Percentiles rank a stretch among this genome's conserved stretches.
phyloP scores from a whole-genome alignment of 1,284 basidiomycete genomes.

The Fomitopsis betulina region DNA sequence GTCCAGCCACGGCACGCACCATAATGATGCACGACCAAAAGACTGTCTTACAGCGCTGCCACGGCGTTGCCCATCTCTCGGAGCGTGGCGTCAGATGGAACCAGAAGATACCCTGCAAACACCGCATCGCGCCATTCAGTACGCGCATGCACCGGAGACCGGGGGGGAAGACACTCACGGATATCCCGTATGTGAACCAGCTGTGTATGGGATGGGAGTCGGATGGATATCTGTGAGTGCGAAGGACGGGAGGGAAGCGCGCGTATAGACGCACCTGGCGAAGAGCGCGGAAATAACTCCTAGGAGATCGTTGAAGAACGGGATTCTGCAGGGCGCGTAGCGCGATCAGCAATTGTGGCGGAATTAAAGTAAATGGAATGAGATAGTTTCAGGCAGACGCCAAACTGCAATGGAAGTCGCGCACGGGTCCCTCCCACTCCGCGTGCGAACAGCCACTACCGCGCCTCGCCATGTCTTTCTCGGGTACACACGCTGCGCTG shows the following conservation, averaged over 20 bases:
- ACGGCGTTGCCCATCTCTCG: conserved; percentile 21
- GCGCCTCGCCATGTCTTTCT: background rate
- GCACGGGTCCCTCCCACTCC: background rate
- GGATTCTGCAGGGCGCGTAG: conserved; percentile 18
- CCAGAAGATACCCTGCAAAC: conserved; percentile 25
- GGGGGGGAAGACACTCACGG: conserved; percentile 12
- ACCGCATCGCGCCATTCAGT: background rate
- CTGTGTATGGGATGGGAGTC: conserved; percentile 8
- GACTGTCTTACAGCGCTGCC: conserved; percentile 21
- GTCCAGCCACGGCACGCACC: conserved; percentile 11
- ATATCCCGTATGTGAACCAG: conserved; percentile 31
- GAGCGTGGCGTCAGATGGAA: conserved; percentile 24
- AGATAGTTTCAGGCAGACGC: background rate
- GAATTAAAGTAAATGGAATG: background rate
- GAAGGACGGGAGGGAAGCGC: background rate
- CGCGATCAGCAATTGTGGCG: background rate
- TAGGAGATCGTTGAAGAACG: conserved; percentile 31
- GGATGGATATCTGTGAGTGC: background rate
- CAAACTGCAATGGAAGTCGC: background rate
- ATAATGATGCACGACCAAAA: conserved; percentile 25
- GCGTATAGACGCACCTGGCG: conserved; percentile 16
- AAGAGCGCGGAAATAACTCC: conserved; percentile 28
- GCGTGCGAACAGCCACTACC: background rate
- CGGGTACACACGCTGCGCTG: background rate
- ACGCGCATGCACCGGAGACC: background rate